Base-by-base conservation (phyloP, 768 basidiomycete species). In the Lentinus brumalis region DNA sequence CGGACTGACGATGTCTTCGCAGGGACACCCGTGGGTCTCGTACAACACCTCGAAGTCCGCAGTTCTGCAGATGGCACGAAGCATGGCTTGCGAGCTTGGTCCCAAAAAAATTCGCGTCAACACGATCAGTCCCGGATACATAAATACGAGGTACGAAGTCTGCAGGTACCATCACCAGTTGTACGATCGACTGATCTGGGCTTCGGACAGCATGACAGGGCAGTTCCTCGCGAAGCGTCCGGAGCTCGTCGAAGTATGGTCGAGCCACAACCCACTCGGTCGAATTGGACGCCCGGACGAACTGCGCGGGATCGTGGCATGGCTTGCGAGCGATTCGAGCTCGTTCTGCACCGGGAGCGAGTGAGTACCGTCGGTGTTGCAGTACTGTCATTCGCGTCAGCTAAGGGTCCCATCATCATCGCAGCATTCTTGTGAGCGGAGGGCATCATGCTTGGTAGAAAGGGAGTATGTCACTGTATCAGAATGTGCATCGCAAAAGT, bases 261-360 rank as follows among this genome's bases (percentile, higher is more conserved):
- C 86, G 12, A 71, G 70, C 46, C 65, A 84, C 73, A 89, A 89
- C 65, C 91, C 90, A 1, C 74, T 89, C 64, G 85, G 84, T 0
- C 65, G 90, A 3, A 79, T 92, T 29, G 90, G 89, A 1, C 73
- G 86, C 5, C 81, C 86, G 0, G 88, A 91, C 66, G 89, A 92
- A 70, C 67, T 91, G 66, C 79, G 90, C 0, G 90, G 91, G 0
- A 87, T 88, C 2, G 74, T 83, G 47, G 75, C 81, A 0, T 92
- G 89, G 89, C 74, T 70, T 8, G 67, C 69, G 44, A 66, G 67
- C 60, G 69, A 67, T 29, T 64, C 66, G 11, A 88, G 86, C 4
- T 87, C 82, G 26, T 92, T 85, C 68, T 89, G 87, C 67, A 91
- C 90, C 0, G 89, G 89, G 0, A 90, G 88, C 86, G 88, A 91